Base-by-base conservation (phyloP, 176 grass and related monocot genomes). In the Poa annua region DNA sequence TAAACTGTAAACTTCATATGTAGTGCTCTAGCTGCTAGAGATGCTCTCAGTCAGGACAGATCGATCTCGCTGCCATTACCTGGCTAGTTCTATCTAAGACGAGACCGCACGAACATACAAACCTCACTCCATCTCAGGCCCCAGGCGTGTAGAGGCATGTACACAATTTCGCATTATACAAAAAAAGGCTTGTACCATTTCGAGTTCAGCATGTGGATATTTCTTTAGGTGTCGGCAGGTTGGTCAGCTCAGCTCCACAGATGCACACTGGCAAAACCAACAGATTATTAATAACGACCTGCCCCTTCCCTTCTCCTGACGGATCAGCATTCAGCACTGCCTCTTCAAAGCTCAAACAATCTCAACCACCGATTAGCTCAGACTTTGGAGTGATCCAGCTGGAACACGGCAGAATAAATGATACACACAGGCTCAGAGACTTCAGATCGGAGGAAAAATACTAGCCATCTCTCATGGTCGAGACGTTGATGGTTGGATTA, bases 161-260 rank as follows among this genome's bases (percentile, higher is more conserved):
- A 48, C 45, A 3, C n/a, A n/a, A 48, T 48, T 48, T 48, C 42
- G 42, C 8, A 7, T 39, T 39, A 39, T 39, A 7, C 6, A 39
- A 36, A 41, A 7, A 11, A 10, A 44, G 10, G 42, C 34, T n/a
- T 26, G 12, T 47, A 71, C 11, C 39, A 48, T 71, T 71, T 17
- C 42, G n/a, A 49, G 3, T 4, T 49, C 47, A 49, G 29, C 68
- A 4, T 4, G 41, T 71, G 69, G 70, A 50, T 73, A 12, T 17
- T 73, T 73, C 3, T 73, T 73, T 73, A 11, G 70, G 70, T 73
- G 70, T 73, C 70, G 70, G 70, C 70, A 73, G 70, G 70, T 32
- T 6, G 45, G 13, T 17, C 70, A 73, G 44, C 22, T 29, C 44
- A 50, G 70, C 24, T 50, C 70, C 14, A 73, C 44, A 50, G 1